phyloP scores from a whole-genome alignment of 2,329 filamentous ascomycete genomes.

The Ophiocordyceps sinensis region DNA sequence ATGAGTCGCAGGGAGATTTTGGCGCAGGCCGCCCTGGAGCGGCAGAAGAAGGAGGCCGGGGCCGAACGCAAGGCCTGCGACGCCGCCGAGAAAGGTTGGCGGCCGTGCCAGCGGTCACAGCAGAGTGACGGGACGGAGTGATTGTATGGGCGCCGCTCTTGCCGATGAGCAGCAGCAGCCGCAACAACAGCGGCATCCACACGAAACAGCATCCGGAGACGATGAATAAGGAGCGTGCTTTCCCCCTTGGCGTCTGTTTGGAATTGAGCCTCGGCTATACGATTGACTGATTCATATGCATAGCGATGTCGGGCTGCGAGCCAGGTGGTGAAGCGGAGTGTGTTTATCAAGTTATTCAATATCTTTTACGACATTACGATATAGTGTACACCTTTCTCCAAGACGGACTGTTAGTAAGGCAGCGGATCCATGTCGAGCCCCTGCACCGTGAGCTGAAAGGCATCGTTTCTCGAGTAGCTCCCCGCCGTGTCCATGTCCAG shows the following conservation, averaged over 20 bases:
- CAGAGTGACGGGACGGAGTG: constrained; percentile 11
- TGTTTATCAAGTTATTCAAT: too few relatives aligned
- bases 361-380: too few relatives aligned
- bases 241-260: neutral
- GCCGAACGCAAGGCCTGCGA: constrained; percentile 17
- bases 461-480: constrained; percentile 64
- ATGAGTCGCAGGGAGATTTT: constrained; percentile 60
- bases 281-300: neutral
- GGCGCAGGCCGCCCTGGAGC: constrained; percentile 33
- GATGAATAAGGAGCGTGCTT: too few relatives aligned
- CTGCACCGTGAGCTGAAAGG: constrained; percentile 44
- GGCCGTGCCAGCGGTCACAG: constrained; percentile 12
- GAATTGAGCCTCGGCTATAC: neutral
- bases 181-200: too few relatives aligned
- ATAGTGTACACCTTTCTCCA: too few relatives aligned
- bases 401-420: constrained; percentile 26
- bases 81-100: constrained; percentile 14
- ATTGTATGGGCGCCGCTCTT: neutral
- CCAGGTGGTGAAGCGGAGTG: too few relatives aligned
- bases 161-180: too few relatives aligned
- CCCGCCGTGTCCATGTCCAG: constrained; percentile 76
- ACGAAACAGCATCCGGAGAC: too few relatives aligned
- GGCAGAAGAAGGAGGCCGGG: constrained; percentile 18
- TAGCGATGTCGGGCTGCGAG: too few relatives aligned
- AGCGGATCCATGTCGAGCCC: constrained; percentile 43